These are phyloP conservation scores for Xylaria sp. DNA, from an alignment of 2,329 filamentous ascomycete species.

Conservation along the genomic window DNA sequence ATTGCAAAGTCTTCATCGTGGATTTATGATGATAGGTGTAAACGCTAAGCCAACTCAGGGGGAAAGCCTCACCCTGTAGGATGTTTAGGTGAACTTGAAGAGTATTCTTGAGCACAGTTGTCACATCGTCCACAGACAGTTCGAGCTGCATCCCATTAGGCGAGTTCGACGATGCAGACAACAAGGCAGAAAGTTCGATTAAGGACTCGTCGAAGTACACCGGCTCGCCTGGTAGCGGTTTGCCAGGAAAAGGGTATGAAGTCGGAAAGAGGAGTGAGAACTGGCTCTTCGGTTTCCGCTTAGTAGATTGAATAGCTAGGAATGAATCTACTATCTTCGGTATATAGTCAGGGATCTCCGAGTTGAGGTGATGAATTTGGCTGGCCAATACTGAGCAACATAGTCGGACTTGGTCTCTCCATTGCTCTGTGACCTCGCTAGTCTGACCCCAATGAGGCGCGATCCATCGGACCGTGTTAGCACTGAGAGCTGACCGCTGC, in stretches of 20 bases:
- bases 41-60: constrained; percentile 86
- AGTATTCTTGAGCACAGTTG: constrained; percentile 75
- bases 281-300: constrained; percentile 61
- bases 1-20: constrained; percentile 83
- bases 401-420: constrained; percentile 89
- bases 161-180: constrained; percentile 80
- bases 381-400: constrained; percentile 92
- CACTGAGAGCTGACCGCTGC: constrained; percentile 73
- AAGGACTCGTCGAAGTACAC: constrained; percentile 80
- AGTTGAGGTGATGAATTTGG: constrained; percentile 77
- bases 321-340: constrained; percentile 93
- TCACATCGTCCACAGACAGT: constrained; percentile 73
- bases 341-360: constrained; percentile 86
- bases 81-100: constrained; percentile 89
- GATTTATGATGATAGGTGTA: constrained; percentile 93
- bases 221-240: constrained; percentile 63
- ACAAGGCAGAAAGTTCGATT: constrained; percentile 84
- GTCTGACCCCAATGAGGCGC: constrained; percentile 89
- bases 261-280: constrained; percentile 90
- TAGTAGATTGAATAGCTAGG: constrained; percentile 68
- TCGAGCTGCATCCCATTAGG: constrained; percentile 77
- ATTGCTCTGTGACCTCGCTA: constrained; percentile 77
- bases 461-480: constrained; percentile 89
- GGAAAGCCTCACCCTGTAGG: constrained; percentile 86
- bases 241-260: constrained; percentile 85